phyloP scores from a whole-genome alignment of 768 basidiomycete species.

The Tricholoma sp. region DNA sequence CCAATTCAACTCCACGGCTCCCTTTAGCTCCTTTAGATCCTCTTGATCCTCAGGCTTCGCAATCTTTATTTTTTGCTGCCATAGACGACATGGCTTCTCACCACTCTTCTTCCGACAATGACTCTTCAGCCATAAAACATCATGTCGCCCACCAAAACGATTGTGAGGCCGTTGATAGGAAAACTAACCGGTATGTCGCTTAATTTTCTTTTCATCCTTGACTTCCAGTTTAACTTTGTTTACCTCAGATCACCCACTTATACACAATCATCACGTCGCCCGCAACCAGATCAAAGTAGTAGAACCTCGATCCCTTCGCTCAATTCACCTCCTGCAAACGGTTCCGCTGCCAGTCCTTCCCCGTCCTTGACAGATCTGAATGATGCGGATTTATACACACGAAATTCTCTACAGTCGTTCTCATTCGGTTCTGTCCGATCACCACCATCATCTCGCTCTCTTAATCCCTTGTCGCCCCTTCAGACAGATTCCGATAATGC shows the following conservation, averaged over 20 bases:
- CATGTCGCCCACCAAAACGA: conserved; percentile 5
- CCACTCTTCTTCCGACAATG: conserved; percentile 1
- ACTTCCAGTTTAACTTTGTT: not conserved
- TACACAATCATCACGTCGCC: conserved; percentile 4
- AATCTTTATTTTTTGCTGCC: conserved; percentile 7
- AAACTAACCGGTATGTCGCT: conserved; percentile 7
- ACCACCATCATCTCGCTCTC: conserved; percentile 22
- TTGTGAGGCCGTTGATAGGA: not conserved
- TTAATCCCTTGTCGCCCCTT: conserved; percentile 33
- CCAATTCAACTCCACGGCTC: conserved; percentile 8
- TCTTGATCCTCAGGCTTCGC: conserved; percentile 8
- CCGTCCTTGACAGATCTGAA: conserved; percentile 7
- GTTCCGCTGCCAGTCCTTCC: conserved; percentile 2
- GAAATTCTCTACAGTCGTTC: conserved; percentile 41
- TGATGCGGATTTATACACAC: conserved; percentile 30
- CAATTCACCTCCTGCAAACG: not conserved
- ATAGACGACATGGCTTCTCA: conserved; percentile 7
- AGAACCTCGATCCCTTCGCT: conserved; percentile 4
- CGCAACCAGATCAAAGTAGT: conserved; percentile 6
- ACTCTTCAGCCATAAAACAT: conserved; percentile 6
- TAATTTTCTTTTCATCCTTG: not conserved
- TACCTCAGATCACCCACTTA: conserved; percentile 9
- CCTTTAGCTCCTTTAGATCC: conserved; percentile 12
- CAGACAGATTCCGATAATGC: conserved; percentile 27
- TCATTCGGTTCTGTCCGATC: conserved; percentile 40